Evolutionary conservation across 148 eudicot genomes (phyloP).

Genomic region (Arctostaphylos glauca): DNA sequence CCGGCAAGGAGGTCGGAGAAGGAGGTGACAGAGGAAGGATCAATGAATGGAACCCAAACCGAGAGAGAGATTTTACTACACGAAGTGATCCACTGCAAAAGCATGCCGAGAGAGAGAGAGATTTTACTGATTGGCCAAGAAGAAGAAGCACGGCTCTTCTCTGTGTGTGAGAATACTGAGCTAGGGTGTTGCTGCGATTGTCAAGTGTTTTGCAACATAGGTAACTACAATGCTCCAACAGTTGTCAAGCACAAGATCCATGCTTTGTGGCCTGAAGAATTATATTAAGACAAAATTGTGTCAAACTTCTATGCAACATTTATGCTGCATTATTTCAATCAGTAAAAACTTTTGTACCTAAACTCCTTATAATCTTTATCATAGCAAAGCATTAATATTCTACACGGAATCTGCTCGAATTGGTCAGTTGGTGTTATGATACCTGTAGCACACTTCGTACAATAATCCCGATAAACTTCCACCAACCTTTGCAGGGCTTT

Average conservation of each 20-base stretch:
- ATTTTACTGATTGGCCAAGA: no score
- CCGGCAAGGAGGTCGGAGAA: constrained; percentile 50
- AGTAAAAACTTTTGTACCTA: constrained; percentile 44
- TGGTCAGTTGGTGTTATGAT: constrained; percentile 38
- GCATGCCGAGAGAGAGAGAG: no score
- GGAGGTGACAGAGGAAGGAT: neutral
- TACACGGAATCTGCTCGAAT: constrained; percentile 87
- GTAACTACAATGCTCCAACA: no score
- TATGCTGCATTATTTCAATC: neutral
- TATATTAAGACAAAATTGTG: constrained; percentile 11
- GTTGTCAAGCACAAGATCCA: constrained; percentile 35
- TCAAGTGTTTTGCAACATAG: no score
- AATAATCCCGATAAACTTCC: constrained; percentile 79
- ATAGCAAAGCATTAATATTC: no score
- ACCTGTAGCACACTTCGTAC: constrained; percentile 58
- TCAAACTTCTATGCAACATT: neutral
- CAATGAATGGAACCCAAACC: no score
- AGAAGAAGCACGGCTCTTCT: no score
- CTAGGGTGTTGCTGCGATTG: no score
- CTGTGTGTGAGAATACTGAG: no score
- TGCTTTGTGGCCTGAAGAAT: constrained; percentile 59
- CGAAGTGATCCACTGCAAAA: no score
- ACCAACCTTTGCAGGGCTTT: constrained; percentile 58
- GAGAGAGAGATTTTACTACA: no score
- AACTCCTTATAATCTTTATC: constrained; percentile 74